Conservation (phyloP, 371 early-diverging fungal species). For the Mortierella sp. region DNA sequence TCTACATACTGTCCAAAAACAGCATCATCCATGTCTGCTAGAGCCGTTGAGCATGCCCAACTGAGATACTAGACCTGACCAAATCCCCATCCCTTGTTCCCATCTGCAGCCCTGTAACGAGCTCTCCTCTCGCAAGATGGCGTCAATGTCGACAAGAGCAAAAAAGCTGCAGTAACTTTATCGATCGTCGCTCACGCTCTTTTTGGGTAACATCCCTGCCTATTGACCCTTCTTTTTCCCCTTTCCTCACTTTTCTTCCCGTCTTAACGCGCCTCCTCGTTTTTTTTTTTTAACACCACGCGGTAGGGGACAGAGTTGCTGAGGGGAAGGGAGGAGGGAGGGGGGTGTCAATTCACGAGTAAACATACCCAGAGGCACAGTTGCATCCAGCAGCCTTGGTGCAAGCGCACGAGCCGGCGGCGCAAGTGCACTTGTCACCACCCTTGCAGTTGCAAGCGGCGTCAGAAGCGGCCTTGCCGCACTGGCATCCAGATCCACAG, state of each 20-base stretch:
- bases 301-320: not conserved
- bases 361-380: constrained; percentile 45
- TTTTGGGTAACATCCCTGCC: too few relatives aligned
- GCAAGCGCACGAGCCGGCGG: constrained; percentile 40
- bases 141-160: too few relatives aligned
- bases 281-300: not conserved
- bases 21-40: too few relatives aligned
- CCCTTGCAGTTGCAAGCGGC: constrained; percentile 50
- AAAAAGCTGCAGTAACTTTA: too few relatives aligned
- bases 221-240: not conserved
- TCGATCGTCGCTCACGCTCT: too few relatives aligned
- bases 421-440: constrained; percentile 41
- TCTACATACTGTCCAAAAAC: not conserved
- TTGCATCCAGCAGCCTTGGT: constrained; percentile 33
- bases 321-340: not conserved
- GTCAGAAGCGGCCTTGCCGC: constrained; percentile 39
- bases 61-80: too few relatives aligned
- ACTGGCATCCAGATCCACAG: constrained; percentile 50
- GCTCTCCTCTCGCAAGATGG: too few relatives aligned
- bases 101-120: too few relatives aligned
- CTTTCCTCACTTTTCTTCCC: not conserved
- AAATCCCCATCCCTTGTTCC: too few relatives aligned
- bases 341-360: not conserved
- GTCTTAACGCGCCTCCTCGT: not conserved
- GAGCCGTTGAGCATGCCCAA: too few relatives aligned